These are phyloP conservation scores for Auxenochlorella pyrenoidosa DNA, from an alignment of 139 green algal genomes.

Conservation along the genomic window DNA sequence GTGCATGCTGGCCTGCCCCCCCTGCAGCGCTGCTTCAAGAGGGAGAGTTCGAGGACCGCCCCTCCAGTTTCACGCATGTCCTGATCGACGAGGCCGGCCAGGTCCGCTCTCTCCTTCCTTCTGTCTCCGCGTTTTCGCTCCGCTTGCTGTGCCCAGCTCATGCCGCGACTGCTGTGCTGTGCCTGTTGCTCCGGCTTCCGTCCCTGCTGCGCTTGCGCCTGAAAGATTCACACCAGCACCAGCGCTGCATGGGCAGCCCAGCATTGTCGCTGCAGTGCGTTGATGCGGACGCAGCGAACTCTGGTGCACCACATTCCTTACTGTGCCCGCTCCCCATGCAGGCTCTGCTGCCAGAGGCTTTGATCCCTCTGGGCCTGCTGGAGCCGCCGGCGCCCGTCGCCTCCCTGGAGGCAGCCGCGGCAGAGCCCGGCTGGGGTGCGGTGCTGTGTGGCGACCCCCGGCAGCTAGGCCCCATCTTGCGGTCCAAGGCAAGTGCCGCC, in stretches of 20 bases:
- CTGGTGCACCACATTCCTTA: no score
- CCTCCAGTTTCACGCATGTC: slow-evolving; percentile 66
- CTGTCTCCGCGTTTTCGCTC: neutral
- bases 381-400: neutral
- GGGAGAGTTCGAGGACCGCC: neutral
- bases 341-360: slow-evolving; percentile 63
- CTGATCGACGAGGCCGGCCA: slow-evolving; percentile 75
- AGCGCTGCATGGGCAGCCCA: no score
- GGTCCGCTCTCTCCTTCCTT: neutral
- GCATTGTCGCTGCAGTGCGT: neutral
- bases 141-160: neutral
- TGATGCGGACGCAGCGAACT: neutral
- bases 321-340: slow-evolving; percentile 1
- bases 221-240: no score
- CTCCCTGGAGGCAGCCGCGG: neutral
- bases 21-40: slow-evolving; percentile 37
- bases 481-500: slow-evolving; percentile 29
- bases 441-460: slow-evolving; percentile 79
- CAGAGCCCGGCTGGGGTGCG: slow-evolving; percentile 14
- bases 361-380: slow-evolving; percentile 71
- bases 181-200: neutral
- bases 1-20: neutral
- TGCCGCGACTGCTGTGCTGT: neutral
- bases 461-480: slow-evolving; percentile 79
- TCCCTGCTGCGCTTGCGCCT: no score